A percentile compares a stretch with the other conserved stretches of the same genome.
Evolutionary conservation across 768 basidiomycete genomes (phyloP).

Genomic region (Serendipita sp.): DNA sequence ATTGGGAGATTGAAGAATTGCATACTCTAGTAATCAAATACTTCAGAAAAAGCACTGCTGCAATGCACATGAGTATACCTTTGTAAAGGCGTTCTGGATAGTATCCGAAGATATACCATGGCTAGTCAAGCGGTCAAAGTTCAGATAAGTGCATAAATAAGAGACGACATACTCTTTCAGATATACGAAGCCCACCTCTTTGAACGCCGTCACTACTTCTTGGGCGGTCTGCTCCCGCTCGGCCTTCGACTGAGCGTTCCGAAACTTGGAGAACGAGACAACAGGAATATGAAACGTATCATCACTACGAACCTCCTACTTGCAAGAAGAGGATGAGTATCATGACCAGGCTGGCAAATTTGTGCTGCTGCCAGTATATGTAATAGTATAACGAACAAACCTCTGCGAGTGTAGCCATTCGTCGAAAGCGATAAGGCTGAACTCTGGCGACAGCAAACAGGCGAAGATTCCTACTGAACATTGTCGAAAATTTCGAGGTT

Average conservation of each 20-base stretch:
- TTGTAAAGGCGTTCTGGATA: slow-evolving; percentile 44
- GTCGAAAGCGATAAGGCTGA: not conserved
- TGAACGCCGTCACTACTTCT: slow-evolving; percentile 54
- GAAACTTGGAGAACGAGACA: slow-evolving; percentile 62
- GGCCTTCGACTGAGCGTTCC: slow-evolving; percentile 28
- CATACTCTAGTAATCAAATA: slow-evolving; percentile 37
- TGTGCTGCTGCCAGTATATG: no score
- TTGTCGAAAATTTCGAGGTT: not conserved
- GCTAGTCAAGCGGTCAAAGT: not conserved
- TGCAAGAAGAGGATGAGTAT: no score
- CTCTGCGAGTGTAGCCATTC: slow-evolving; percentile 16
- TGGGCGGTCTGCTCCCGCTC: slow-evolving; percentile 50
- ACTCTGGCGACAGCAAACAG: not conserved
- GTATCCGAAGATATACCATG: slow-evolving; percentile 51
- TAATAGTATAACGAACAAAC: slow-evolving; percentile 3
- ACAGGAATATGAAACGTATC: slow-evolving; percentile 50
- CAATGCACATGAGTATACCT: slow-evolving; percentile 27
- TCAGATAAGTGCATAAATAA: not conserved
- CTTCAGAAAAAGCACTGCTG: slow-evolving; percentile 9
- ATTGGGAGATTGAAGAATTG: slow-evolving; percentile 56
- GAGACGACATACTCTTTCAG: slow-evolving; percentile 27
- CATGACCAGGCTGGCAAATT: no score
- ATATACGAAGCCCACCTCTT: slow-evolving; percentile 62
- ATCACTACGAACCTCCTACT: slow-evolving; percentile 22
- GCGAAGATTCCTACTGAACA: not conserved